phyloP scores from a whole-genome alignment of 108 stramenopile genomes.

The Cyclotella sp. region DNA sequence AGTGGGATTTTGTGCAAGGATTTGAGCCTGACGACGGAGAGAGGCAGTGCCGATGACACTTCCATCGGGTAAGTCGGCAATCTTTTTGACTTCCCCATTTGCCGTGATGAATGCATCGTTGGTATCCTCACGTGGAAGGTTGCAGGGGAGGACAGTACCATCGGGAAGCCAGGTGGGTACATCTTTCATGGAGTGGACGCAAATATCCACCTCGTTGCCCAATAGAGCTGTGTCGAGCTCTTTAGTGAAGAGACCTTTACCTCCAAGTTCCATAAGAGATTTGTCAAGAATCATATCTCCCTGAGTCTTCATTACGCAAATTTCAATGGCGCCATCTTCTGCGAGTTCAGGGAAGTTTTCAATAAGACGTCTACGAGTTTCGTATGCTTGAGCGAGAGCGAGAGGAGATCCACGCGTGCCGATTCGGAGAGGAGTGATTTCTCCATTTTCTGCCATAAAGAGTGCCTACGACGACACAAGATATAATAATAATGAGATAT shows the following conservation, averaged over 20 bases:
- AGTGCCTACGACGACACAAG: conserved; percentile 58
- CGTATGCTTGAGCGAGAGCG: conserved; percentile 98
- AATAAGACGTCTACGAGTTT: conserved; percentile 90
- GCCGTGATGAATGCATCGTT: conserved; percentile 96
- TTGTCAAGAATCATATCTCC: conserved; percentile 99
- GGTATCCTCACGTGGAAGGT: conserved; percentile 96
- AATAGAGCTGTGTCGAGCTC: conserved; percentile 98
- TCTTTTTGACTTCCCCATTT: conserved; percentile 64
- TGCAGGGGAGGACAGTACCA: conserved; percentile 97
- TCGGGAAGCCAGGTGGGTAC: conserved; percentile 99
- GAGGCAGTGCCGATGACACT: conserved; percentile 98
- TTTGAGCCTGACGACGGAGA: conserved; percentile 97
- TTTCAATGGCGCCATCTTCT: conserved; percentile 95
- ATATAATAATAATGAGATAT: conserved; percentile 8
- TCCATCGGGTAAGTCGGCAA: conserved; percentile 91
- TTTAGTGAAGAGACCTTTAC: conserved; percentile 99
- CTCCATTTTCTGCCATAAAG: conserved; percentile 78
- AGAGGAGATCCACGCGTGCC: conserved; percentile 98
- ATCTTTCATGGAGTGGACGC: conserved; percentile 99
- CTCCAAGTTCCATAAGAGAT: conserved; percentile 99
- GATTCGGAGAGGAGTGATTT: conserved; percentile 87
- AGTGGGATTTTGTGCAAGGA: conserved; percentile 94
- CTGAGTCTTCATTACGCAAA: conserved; percentile 98
- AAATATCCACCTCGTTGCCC: conserved; percentile 97
- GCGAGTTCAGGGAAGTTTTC: conserved; percentile 93